Evolutionary conservation across 2,329 filamentous ascomycete species (phyloP).

Genomic region (Simplicillium aogashimaense): DNA sequence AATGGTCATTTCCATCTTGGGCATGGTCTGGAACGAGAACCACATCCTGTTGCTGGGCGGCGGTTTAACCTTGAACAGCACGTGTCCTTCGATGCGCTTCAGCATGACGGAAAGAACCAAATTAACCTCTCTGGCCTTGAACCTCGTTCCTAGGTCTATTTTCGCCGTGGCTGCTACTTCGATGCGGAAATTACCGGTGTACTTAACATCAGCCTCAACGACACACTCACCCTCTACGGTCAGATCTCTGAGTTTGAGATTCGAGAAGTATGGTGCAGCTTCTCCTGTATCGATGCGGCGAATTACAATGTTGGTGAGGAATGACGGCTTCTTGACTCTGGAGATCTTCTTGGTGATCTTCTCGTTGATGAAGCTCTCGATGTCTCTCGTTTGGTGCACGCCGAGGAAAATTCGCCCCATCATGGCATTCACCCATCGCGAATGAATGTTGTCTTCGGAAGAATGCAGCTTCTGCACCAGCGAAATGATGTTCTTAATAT

Average conservation of each 20-base stretch:
- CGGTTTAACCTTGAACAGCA: slow-evolving; percentile 81
- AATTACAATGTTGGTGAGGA: slow-evolving; percentile 77
- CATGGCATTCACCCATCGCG: slow-evolving; percentile 87
- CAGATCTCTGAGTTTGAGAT: slow-evolving; percentile 77
- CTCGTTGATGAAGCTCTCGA: slow-evolving; percentile 68
- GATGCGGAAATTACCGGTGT: slow-evolving; percentile 79
- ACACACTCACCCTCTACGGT: slow-evolving; percentile 86
- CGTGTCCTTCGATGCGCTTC: slow-evolving; percentile 76
- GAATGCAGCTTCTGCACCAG: slow-evolving; percentile 87
- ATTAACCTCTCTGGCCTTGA: slow-evolving; percentile 85
- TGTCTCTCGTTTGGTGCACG: slow-evolving; percentile 72
- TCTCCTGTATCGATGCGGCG: slow-evolving; percentile 79
- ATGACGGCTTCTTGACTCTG: slow-evolving; percentile 81
- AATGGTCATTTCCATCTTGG: slow-evolving; percentile 87
- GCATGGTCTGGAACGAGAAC: slow-evolving; percentile 90
- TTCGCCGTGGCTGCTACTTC: slow-evolving; percentile 89
- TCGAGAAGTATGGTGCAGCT: slow-evolving; percentile 78
- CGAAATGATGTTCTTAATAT: slow-evolving; percentile 77
- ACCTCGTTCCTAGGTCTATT: slow-evolving; percentile 78
- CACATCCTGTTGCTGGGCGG: slow-evolving; percentile 94
- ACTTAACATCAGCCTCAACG: slow-evolving; percentile 78
- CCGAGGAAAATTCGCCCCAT: slow-evolving; percentile 82
- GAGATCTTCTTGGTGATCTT: slow-evolving; percentile 97
- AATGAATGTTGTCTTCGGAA: slow-evolving; percentile 82
- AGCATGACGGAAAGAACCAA: slow-evolving; percentile 78